Conservation (phyloP, 2,329 filamentous ascomycete genomes). For the Scortechinia acanthostroma region DNA sequence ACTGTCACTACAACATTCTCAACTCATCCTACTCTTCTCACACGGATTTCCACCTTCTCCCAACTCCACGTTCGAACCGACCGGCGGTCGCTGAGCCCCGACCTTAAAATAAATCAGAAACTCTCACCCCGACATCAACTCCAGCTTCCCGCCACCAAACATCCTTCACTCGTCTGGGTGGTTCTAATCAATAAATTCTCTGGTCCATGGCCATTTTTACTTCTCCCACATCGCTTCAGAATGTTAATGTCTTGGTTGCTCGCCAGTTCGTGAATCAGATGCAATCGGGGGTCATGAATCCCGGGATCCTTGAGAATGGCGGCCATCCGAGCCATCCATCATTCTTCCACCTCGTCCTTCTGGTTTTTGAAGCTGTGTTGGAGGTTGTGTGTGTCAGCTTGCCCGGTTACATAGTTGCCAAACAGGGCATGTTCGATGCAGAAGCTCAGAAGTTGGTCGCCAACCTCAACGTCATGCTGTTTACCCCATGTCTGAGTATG, state of each 20-base stretch:
- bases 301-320: background rate
- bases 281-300: background rate
- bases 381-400: conserved; percentile 92
- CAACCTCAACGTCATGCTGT: conserved; percentile 91
- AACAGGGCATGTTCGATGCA: conserved; percentile 85
- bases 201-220: conserved; percentile 1
- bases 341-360: conserved; percentile 63
- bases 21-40: background rate
- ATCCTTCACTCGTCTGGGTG: too few relatives aligned
- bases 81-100: too few relatives aligned
- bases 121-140: background rate
- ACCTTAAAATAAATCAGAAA: background rate
- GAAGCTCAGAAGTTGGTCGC: conserved; percentile 95
- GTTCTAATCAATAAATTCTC: too few relatives aligned
- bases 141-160: too few relatives aligned
- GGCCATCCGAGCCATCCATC: conserved; percentile 41
- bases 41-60: too few relatives aligned
- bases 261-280: background rate
- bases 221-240: background rate
- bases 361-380: conserved; percentile 90
- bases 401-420: conserved; percentile 86
- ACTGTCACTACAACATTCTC: background rate
- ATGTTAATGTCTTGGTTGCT: background rate
- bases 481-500: conserved; percentile 92
- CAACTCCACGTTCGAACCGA: too few relatives aligned